Evolutionary conservation across 495 filamentous ascomycete species (phyloP).

Genomic region (Xylaria venustula): DNA sequence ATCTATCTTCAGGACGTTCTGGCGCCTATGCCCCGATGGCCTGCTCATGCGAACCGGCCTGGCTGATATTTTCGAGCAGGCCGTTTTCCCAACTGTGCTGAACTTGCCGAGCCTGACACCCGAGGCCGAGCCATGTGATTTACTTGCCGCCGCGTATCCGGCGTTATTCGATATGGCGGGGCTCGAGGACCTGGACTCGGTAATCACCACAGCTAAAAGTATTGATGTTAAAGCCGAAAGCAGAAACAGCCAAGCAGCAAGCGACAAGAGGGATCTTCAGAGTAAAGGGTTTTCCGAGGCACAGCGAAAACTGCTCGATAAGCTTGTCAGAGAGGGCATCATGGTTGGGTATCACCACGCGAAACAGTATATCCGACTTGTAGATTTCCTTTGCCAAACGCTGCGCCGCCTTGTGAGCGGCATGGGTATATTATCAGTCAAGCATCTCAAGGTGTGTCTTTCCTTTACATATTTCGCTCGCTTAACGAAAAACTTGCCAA

Average conservation of each 20-base stretch:
- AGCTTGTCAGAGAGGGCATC: conserved; percentile 55
- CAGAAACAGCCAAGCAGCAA: not conserved
- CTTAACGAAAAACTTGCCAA: not conserved
- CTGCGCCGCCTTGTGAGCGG: conserved; percentile 52
- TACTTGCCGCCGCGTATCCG: conserved; percentile 66
- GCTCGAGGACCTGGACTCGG: conserved; percentile 29
- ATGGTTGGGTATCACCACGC: conserved; percentile 54
- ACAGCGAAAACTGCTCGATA: conserved; percentile 44
- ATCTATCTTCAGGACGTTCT: conserved; percentile 56
- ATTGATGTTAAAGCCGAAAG: not conserved
- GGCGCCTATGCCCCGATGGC: conserved; percentile 54
- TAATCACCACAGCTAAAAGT: conserved; percentile 1
- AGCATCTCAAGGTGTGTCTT: conserved; percentile 63
- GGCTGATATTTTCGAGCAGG: conserved; percentile 73
- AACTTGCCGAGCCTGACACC: conserved; percentile 80
- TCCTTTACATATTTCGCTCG: not conserved
- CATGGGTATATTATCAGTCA: conserved; percentile 67
- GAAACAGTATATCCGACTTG: conserved; percentile 49
- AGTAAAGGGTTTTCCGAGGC: conserved; percentile 20
- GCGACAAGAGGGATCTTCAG: not conserved
- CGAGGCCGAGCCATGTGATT: conserved; percentile 61
- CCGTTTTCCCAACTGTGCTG: conserved; percentile 68
- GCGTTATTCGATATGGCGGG: conserved; percentile 60
- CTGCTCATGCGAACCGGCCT: conserved; percentile 73
- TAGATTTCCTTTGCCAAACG: conserved; percentile 57